These are phyloP conservation scores for Starmera dryadoides DNA, from an alignment of 805 yeast species.

Conservation along the genomic window DNA sequence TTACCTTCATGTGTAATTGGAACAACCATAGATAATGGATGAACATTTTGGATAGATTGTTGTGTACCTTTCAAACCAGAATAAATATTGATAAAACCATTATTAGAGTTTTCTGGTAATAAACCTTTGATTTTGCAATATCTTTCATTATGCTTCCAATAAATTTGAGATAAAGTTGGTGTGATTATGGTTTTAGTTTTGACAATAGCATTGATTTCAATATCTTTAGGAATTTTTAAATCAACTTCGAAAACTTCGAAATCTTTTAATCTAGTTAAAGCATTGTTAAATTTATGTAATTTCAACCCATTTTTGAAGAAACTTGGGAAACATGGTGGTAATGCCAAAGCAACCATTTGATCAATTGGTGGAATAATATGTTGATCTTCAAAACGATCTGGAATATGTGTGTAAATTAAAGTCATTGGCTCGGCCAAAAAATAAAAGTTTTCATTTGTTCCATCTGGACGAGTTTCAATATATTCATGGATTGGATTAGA, in stretches of 20 bases:
- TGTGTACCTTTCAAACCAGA: slow-evolving; percentile 61
- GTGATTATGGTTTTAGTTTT: slow-evolving; percentile 35
- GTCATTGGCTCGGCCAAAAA: slow-evolving; percentile 73
- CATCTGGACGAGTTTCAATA: slow-evolving; percentile 23
- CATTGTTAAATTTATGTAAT: slow-evolving; percentile 66
- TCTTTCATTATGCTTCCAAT: slow-evolving; percentile 59
- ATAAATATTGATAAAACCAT: slow-evolving; percentile 71
- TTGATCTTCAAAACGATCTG: slow-evolving; percentile 71
- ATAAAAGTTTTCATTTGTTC: slow-evolving; percentile 43
- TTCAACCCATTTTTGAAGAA: slow-evolving; percentile 54
- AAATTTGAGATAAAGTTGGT: slow-evolving; percentile 68
- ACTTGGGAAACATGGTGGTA: slow-evolving; percentile 85
- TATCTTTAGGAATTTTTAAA: slow-evolving; percentile 58
- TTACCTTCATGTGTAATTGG: slow-evolving; percentile 71
- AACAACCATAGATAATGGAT: slow-evolving; percentile 65
- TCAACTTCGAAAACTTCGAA: slow-evolving; percentile 77
- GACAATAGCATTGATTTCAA: slow-evolving; percentile 60
- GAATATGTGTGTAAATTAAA: slow-evolving; percentile 80
- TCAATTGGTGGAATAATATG: slow-evolving; percentile 83
- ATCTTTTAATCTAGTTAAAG: slow-evolving; percentile 65
- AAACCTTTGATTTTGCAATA: slow-evolving; percentile 74
- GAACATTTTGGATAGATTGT: slow-evolving; percentile 47
- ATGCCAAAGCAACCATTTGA: slow-evolving; percentile 63
- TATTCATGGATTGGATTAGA: slow-evolving; percentile 44
- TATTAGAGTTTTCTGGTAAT: slow-evolving; percentile 58